Evolutionary conservation across 345 rosid species (phyloP).

Genomic region (Xanthoceras sorbifolium): DNA sequence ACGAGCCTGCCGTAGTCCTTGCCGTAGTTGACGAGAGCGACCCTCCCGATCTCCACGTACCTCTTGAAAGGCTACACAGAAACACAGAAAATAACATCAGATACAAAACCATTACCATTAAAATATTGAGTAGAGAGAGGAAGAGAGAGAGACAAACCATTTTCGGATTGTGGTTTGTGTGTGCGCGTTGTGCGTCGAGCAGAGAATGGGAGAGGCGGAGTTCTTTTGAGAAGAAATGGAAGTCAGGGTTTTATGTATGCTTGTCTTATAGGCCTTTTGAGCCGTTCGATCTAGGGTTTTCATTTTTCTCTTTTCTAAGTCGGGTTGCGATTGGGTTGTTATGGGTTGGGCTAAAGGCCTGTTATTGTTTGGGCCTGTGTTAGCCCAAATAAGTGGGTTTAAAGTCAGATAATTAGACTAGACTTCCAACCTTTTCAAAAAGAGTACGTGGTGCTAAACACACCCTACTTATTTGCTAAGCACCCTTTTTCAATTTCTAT

Average conservation of each 20-base stretch:
- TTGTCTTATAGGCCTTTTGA: slow-evolving; percentile 13
- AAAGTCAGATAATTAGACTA: neutral
- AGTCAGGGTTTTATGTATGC: slow-evolving; percentile 27
- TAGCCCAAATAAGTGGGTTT: neutral
- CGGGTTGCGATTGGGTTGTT: neutral
- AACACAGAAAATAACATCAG: neutral
- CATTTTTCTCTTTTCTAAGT: neutral
- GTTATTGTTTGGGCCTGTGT: neutral
- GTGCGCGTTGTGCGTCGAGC: neutral
- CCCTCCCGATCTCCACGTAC: slow-evolving; percentile 90
- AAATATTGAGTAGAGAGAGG: neutral
- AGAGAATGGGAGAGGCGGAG: slow-evolving; percentile 5
- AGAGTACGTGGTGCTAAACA: neutral
- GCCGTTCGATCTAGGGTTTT: slow-evolving; percentile 32
- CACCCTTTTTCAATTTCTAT: neutral
- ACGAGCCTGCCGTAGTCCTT: slow-evolving; percentile 83
- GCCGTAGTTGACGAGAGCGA: slow-evolving; percentile 85
- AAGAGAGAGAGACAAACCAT: slow-evolving; percentile 34
- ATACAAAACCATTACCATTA: neutral
- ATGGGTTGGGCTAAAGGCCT: neutral
- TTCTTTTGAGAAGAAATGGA: neutral
- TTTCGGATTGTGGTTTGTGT: slow-evolving; percentile 14
- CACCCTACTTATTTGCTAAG: neutral
- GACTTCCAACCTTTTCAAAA: neutral
- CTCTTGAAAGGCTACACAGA: slow-evolving; percentile 75